Evolutionary conservation across 768 basidiomycete species (phyloP), one percentile per base, ranked within the genome.

Genomic region (Ramaria sp.): DNA sequence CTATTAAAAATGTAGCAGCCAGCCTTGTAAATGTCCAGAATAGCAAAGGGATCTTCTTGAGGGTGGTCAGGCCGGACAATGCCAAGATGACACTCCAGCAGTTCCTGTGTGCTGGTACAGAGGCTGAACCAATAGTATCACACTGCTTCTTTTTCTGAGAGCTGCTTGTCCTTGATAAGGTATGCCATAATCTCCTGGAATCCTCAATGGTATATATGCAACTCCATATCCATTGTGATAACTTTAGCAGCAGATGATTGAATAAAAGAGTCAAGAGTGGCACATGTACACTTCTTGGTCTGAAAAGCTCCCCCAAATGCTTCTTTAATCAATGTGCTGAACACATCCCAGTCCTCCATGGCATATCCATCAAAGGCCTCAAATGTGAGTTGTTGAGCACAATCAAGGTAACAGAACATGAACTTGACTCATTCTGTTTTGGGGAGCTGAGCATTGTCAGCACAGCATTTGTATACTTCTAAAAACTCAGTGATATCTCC

Each of bases 321-420:
- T n/a, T n/a, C n/a, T n/a, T n/a, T n/a, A n/a, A n/a, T n/a, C n/a
- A n/a, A n/a, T n/a, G n/a, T n/a, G n/a, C n/a, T n/a, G n/a, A n/a
- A n/a, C n/a, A n/a, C n/a, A n/a, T n/a, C n/a, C n/a, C n/a, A n/a
- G n/a, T n/a, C n/a, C 22, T 22, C 27, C 7, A 20, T n/a, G 4
- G 22, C 38, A 43, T 45, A 54, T 27, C 53, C 41, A 22, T 54
- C 43, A 34, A 46, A 54, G 15, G 53, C 30, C 27, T 54, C 30
- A 41, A 54, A n/a, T 46, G 43, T 37, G 30, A 43, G 39, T 15
- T 30, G 30, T 27, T 45, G 22, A 10, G 4, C 2, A 9, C 3
- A 6, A 12, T 38, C 27, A 7, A 54, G 22, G 31, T 54, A 54
- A 1, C 30, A 13, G n/a, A 54, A n/a, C 2, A 54, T 22, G 15